Conservation (phyloP, 257 asterid genomes). For the Jacaranda mimosifolia region DNA sequence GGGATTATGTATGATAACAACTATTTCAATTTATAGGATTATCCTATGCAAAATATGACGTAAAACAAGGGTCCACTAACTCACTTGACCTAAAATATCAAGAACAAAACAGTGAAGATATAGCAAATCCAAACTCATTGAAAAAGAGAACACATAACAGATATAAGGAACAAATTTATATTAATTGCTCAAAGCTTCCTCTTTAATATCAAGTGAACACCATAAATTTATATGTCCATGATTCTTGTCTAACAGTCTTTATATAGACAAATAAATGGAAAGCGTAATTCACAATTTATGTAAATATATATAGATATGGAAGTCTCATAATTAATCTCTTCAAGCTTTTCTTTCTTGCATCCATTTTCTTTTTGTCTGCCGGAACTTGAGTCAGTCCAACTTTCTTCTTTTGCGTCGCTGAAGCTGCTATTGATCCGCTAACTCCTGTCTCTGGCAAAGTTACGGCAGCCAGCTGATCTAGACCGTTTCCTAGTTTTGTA, state of each 20-base stretch:
- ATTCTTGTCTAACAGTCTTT: not conserved
- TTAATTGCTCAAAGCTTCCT: slow-evolving; percentile 7
- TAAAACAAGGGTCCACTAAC: too few relatives aligned
- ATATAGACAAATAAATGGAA: not conserved
- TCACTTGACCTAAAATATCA: too few relatives aligned
- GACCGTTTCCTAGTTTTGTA: slow-evolving; percentile 72
- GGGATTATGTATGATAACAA: too few relatives aligned
- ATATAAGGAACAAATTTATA: too few relatives aligned
- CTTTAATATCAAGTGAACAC: slow-evolving; percentile 26
- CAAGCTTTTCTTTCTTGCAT: slow-evolving; percentile 92
- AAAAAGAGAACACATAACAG: too few relatives aligned
- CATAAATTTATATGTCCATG: slow-evolving; percentile 20
- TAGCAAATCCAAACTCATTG: too few relatives aligned
- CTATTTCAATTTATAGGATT: too few relatives aligned
- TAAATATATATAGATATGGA: too few relatives aligned
- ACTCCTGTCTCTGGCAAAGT: slow-evolving; percentile 52
- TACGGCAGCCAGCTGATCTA: slow-evolving; percentile 46
- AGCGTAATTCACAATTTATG: not conserved
- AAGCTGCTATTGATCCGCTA: slow-evolving; percentile 57
- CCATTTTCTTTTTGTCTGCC: slow-evolving; percentile 85
- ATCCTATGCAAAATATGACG: too few relatives aligned
- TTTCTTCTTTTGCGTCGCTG: slow-evolving; percentile 69
- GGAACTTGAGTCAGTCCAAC: slow-evolving; percentile 61
- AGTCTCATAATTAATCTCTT: slow-evolving; percentile 61
- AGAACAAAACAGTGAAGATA: too few relatives aligned